A percentile compares a stretch with the other conserved stretches of the same genome.
phyloP scores from a whole-genome alignment of 345 rosid genomes.

The Punica granatum region DNA sequence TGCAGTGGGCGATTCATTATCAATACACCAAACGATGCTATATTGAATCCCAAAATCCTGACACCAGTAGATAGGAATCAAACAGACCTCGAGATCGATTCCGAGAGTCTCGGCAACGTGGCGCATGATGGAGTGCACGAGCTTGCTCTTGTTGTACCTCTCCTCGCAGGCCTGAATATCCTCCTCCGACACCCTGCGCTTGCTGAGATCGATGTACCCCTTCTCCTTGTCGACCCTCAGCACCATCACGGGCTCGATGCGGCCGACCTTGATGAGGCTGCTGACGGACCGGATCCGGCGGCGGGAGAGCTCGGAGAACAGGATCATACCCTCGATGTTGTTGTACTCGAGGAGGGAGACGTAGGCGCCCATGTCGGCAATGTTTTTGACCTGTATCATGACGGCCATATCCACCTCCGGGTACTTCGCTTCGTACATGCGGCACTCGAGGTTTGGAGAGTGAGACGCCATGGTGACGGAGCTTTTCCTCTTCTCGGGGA shows the following conservation, averaged over 20 bases:
- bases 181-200: conserved; percentile 89
- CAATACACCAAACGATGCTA: not conserved
- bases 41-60: not conserved
- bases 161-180: conserved; percentile 93
- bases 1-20: not conserved
- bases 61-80: not conserved
- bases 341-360: conserved; percentile 94
- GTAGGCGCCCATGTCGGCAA: conserved; percentile 97
- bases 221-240: conserved; percentile 95
- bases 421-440: conserved; percentile 89
- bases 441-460: conserved; percentile 80
- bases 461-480: conserved; percentile 35
- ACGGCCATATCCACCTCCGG: conserved; percentile 99
- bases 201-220: conserved; percentile 94
- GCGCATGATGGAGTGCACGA: conserved; percentile 96
- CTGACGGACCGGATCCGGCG: conserved; percentile 97
- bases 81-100: conserved; percentile 77
- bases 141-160: conserved; percentile 97
- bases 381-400: conserved; percentile 95
- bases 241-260: conserved; percentile 98
- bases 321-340: conserved; percentile 94
- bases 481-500: not conserved
- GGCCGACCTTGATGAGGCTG: conserved; percentile 88
- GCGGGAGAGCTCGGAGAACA: conserved; percentile 97
- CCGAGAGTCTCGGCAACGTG: conserved; percentile 90